Conservation (phyloP, 768 basidiomycete species). For the Fomitopsis serialis region DNA sequence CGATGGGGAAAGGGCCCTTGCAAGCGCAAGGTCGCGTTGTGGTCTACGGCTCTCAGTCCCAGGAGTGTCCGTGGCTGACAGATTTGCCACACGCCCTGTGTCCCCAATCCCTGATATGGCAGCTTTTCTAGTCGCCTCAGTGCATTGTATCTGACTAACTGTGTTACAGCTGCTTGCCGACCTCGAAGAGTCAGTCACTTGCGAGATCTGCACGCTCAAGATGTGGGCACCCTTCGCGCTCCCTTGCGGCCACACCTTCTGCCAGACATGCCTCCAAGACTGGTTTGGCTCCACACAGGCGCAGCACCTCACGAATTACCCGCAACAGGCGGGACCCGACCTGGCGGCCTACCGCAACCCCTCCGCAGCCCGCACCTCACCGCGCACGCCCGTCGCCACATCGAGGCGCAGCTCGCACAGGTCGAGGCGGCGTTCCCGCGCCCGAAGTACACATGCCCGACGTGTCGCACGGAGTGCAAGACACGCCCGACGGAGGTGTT, state of each 20-base stretch:
- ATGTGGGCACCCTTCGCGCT: conserved; percentile 67
- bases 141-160: too few relatives aligned
- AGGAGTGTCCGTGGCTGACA: too few relatives aligned
- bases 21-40: too few relatives aligned
- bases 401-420: conserved; percentile 8
- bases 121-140: too few relatives aligned
- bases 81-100: not conserved
- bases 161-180: conserved; percentile 1
- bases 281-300: conserved; percentile 45
- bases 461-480: conserved; percentile 48
- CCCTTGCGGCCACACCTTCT: conserved; percentile 69
- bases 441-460: conserved; percentile 63
- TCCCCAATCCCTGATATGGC: too few relatives aligned
- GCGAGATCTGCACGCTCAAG: conserved; percentile 58
- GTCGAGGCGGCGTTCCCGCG: conserved; percentile 19
- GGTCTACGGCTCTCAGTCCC: too few relatives aligned
- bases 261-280: conserved; percentile 53
- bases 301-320: conserved; percentile 43
- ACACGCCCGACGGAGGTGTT: conserved; percentile 56
- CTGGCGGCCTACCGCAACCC: conserved; percentile 3
- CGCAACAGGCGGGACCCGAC: conserved; percentile 23
- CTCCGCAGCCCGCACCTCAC: conserved; percentile 8
- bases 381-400: not conserved
- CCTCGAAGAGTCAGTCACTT: conserved; percentile 50
- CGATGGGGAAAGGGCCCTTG: too few relatives aligned